Conservation (phyloP, 2,329 filamentous ascomycete species). For the Magnaporthiopsis rhizophila region DNA sequence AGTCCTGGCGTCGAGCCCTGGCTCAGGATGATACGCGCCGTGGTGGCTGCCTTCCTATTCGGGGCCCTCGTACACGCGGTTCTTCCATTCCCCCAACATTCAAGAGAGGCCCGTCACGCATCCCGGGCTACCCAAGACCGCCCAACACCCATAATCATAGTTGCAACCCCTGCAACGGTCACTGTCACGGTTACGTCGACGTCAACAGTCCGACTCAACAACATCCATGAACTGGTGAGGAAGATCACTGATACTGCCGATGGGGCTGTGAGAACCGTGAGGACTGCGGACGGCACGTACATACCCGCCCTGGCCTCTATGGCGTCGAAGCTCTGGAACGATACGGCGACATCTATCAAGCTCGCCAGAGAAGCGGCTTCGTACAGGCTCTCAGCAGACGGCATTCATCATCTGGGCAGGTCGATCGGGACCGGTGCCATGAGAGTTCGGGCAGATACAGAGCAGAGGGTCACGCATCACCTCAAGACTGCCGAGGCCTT, state of each 20-base stretch:
- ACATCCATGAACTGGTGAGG: background rate
- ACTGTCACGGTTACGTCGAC: constrained; percentile 7
- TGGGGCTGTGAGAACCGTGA: constrained; percentile 1
- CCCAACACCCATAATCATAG: background rate
- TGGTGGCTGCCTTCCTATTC: background rate
- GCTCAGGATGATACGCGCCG: background rate
- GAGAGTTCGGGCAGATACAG: background rate
- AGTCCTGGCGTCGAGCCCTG: background rate
- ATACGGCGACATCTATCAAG: constrained; percentile 1
- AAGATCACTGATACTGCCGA: constrained; percentile 1
- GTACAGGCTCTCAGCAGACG: background rate
- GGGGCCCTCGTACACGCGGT: background rate
- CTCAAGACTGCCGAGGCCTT: constrained; percentile 22
- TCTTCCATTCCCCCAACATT: background rate
- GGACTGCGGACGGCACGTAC: background rate
- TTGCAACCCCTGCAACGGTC: constrained; percentile 3
- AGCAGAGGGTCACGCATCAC: constrained; percentile 2
- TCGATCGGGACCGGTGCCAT: background rate
- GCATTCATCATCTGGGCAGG: background rate
- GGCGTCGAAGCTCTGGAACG: constrained; percentile 1
- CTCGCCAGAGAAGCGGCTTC: background rate
- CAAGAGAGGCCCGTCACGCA: background rate
- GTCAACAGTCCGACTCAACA: background rate
- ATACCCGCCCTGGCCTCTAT: background rate
- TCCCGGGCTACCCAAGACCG: background rate